These are phyloP conservation scores for Coprinopsis marcescibilis DNA, from an alignment of 768 basidiomycete genomes.

Conservation along the genomic window DNA sequence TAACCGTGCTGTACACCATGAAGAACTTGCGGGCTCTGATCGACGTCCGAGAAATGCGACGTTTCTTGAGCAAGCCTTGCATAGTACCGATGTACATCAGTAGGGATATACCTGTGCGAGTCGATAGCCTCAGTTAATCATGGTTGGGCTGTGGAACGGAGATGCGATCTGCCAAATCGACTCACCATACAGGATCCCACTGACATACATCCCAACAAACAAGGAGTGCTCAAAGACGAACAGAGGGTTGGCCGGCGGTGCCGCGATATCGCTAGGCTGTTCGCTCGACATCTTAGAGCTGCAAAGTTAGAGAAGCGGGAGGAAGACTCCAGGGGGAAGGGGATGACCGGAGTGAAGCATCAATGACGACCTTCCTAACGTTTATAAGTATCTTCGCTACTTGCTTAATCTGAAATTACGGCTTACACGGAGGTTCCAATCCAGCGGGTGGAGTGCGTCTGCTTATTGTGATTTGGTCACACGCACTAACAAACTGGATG, in stretches of 20 bases:
- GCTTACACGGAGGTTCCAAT: no score
- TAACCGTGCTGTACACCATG: slow-evolving; percentile 22
- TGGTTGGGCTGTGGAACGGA: no score
- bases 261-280: not conserved
- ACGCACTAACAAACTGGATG: no score
- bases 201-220: slow-evolving; percentile 27
- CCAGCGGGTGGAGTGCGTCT: no score
- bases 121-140: not conserved
- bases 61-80: slow-evolving; percentile 18
- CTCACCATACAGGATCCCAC: slow-evolving; percentile 27
- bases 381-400: no score
- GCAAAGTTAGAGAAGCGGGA: not conserved
- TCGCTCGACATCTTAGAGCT: slow-evolving; percentile 1
- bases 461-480: no score
- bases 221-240: slow-evolving; percentile 23
- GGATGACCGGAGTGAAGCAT: not conserved
- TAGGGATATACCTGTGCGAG: slow-evolving; percentile 21
- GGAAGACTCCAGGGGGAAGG: not conserved
- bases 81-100: slow-evolving; percentile 23
- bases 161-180: no score
- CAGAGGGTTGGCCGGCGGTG: slow-evolving; percentile 6
- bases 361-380: not conserved
- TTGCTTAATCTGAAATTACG: no score
- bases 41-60: slow-evolving; percentile 17
- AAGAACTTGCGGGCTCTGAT: slow-evolving; percentile 20